phyloP scores from a whole-genome alignment of 176 grass and related monocot species.

The Carex myosuroides region DNA sequence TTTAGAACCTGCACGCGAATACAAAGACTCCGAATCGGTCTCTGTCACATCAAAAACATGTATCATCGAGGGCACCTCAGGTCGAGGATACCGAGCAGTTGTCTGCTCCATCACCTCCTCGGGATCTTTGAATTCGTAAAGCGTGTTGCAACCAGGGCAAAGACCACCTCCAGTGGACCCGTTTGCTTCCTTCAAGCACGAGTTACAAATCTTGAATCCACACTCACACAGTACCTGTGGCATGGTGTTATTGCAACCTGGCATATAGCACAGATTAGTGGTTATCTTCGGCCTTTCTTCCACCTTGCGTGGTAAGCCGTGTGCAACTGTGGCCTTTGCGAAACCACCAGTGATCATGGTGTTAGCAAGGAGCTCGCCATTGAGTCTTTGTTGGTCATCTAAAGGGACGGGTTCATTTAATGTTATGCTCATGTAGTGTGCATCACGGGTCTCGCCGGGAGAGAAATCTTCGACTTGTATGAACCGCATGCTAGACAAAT shows the following conservation, averaged over 20 bases:
- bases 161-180: background rate
- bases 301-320: background rate
- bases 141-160: background rate
- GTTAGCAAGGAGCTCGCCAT: slow-evolving; percentile 3
- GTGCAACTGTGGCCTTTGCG: background rate
- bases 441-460: background rate
- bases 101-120: background rate
- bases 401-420: background rate
- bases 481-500: slow-evolving; percentile 4
- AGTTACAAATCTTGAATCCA: slow-evolving; percentile 11
- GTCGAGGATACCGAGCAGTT: background rate
- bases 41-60: slow-evolving; percentile 10
- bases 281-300: background rate
- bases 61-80: background rate
- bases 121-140: background rate
- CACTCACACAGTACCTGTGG: background rate
- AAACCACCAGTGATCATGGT: slow-evolving; percentile 5
- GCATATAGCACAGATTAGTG: background rate
- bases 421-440: slow-evolving; percentile 2
- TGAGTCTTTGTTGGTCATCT: slow-evolving; percentile 10
- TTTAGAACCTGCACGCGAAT: background rate
- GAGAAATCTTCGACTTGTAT: background rate
- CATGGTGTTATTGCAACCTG: background rate
- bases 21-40: background rate
- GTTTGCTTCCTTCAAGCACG: slow-evolving; percentile 3